These are phyloP conservation scores for Phymatotrichopsis omnivora DNA, from an alignment of 2,329 filamentous ascomycete genomes.

Conservation along the genomic window DNA sequence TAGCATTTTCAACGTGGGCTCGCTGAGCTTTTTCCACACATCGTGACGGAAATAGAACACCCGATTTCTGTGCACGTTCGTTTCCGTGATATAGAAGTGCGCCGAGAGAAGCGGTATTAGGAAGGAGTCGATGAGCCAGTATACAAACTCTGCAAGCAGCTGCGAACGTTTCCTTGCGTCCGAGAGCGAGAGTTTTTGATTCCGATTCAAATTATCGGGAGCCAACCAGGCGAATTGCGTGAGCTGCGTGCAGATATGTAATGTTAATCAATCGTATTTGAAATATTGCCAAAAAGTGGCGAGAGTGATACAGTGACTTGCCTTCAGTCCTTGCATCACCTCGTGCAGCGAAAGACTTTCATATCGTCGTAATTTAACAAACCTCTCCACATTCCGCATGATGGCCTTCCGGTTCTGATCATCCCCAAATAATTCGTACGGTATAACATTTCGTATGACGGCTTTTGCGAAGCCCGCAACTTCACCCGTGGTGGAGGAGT, in stretches of 20 bases:
- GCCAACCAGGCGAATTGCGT: slow-evolving; percentile 62
- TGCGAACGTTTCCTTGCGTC: slow-evolving; percentile 68
- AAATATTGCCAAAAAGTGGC: slow-evolving; percentile 9
- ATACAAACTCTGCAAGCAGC: slow-evolving; percentile 73
- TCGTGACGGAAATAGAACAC: slow-evolving; percentile 95
- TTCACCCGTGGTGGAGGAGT: slow-evolving; percentile 55
- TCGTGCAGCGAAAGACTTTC: slow-evolving; percentile 74
- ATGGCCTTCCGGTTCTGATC: slow-evolving; percentile 52
- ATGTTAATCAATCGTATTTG: slow-evolving; percentile 10
- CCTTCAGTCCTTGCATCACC: slow-evolving; percentile 64
- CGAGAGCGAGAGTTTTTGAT: slow-evolving; percentile 53
- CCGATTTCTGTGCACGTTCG: slow-evolving; percentile 64
- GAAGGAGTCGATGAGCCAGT: slow-evolving; percentile 87
- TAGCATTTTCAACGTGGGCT: slow-evolving; percentile 58
- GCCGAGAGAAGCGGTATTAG: slow-evolving; percentile 75
- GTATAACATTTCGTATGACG: slow-evolving; percentile 61
- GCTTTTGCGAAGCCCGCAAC: slow-evolving; percentile 85
- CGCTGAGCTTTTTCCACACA: slow-evolving; percentile 67
- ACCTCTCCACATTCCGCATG: slow-evolving; percentile 61
- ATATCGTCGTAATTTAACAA: slow-evolving; percentile 66
- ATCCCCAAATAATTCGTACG: slow-evolving; percentile 61
- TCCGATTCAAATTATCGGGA: slow-evolving; percentile 39
- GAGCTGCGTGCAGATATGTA: slow-evolving; percentile 45
- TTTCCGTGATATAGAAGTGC: slow-evolving; percentile 94
- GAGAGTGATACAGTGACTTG: slow-evolving; percentile 35